phyloP scores from a whole-genome alignment of 2,329 filamentous ascomycete genomes.

The Furcasterigmium sp. region DNA sequence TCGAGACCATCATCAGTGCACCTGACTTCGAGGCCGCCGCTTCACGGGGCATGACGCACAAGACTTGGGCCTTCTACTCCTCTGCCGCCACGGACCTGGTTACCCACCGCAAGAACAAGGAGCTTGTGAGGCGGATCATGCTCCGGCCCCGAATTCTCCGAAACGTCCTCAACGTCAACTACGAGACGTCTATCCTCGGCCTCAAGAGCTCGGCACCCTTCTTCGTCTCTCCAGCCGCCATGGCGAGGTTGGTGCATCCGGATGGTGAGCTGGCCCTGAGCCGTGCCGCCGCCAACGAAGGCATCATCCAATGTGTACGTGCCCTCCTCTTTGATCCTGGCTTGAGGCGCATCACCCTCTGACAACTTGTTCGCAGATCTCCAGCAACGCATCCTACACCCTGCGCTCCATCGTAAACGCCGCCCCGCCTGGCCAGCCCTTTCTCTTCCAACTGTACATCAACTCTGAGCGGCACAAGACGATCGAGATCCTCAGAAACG shows the following conservation, averaged over 20 bases:
- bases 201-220: constrained; percentile 47
- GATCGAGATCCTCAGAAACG: constrained; percentile 33
- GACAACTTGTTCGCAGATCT: constrained; percentile 24
- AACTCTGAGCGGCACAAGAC: constrained; percentile 45
- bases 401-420: constrained; percentile 33
- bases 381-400: constrained; percentile 45
- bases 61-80: constrained; percentile 51
- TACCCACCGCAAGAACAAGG: constrained; percentile 42
- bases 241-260: constrained; percentile 58
- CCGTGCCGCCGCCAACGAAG: constrained; percentile 37
- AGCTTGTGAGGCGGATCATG: constrained; percentile 41
- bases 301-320: constrained; percentile 42
- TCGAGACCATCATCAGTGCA: constrained; percentile 40
- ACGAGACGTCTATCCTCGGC: constrained; percentile 50
- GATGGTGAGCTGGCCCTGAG: constrained; percentile 56
- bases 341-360: rapidly evolving
- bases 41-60: constrained; percentile 34
- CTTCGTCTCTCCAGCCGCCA: constrained; percentile 59
- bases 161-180: constrained; percentile 48
- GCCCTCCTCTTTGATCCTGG: rapidly evolving
- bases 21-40: constrained; percentile 45
- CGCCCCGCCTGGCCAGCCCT: constrained; percentile 28
- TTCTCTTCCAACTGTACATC: constrained; percentile 53
- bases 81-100: constrained; percentile 48
- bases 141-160: constrained; percentile 51